Base-by-base conservation (phyloP, 306 rosid genomes). In the Casuarina equisetifolia region DNA sequence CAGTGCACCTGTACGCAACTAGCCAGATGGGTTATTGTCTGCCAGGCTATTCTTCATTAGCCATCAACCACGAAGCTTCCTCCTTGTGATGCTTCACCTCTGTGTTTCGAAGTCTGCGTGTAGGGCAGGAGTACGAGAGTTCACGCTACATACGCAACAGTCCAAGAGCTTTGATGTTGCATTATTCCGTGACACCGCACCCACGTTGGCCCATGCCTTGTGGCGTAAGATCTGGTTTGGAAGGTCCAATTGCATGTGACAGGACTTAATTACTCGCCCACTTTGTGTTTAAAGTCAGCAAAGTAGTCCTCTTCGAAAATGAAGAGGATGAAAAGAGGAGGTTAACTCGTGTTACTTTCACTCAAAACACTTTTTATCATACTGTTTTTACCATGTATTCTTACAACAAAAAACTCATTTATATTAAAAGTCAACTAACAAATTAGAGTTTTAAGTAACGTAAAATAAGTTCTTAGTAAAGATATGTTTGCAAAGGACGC, bases 221-320 rank as follows among this genome's bases (percentile, higher is more conserved):
- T 80, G 92, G 85, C 84, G 88, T 84, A 86, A 70, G 86, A 81
- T 76, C 32, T 39, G 13, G 52, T 74, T 73, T 20, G 45, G 80
- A 62, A 58, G 68, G 10, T 78, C 57, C 53, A 44, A 53, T 15
- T 77, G 75, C 81, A 42, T 75, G 75, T 80, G 10, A 70, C 43
- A 75, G 44, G 44, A 52, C 9, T 5, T 40, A 8, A 20, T 9
- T 45, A 13, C 58, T 49, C 3, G 20, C 35, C 46, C 3, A 73
- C 73, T 76, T 54, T 2, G 51, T 62, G 64, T 75, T 59, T 57
- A 32, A 19, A 69, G 78, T 71, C 76, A 19, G 64, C 54, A 49
- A 20, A 71, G 71, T 2, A 49, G 4, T 15, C 13, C 13, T 1
- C 16, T 49, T 49, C 53, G 32, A 25, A 25, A 25, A 25, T 25